Evolutionary conservation across 306 rosid species (phyloP), one percentile per base, ranked within the genome.

Genomic region (Carpinus viminea): DNA sequence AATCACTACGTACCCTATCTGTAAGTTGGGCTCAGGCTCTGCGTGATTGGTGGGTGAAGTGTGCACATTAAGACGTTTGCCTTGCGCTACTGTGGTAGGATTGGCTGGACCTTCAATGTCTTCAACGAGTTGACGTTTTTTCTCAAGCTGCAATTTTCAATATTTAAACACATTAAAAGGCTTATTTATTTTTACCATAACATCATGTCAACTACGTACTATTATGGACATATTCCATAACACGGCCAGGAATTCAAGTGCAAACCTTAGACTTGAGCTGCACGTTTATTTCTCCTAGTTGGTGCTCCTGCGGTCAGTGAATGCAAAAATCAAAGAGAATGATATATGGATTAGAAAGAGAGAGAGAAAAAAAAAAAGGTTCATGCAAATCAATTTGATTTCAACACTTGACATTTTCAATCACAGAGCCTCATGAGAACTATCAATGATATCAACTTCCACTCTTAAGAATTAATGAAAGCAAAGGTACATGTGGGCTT

Each of bases 201-300:
- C 64, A 61, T 51, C 43, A 38, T 38, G 43, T 38, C 43, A 38
- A 8, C 24, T 16, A 26, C 26, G 26, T 31, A 28, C 5, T 31
- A 6, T 12, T 15, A 66, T 2, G 72, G n/a, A 41, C 47, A 41
- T 68, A 41, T 68, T 74, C 5, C 57, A 20, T 16, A 62, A 43
- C 9, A 79, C 1, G 1, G 16, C 34, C 53, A 64, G 34, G n/a
- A 70, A 71, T 60, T 26, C 64, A 68, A n/a, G 52, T 7, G 12
- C 38, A 72, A 78, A 91, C 98, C 98, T 93, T 85, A 12, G 85
- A 83, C 65, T 79, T 73, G 74, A 93, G 89, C 51, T 89, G 73
- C 41, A 83, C 85, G 80, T 91, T 86, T 12, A 77, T 60, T 77
- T 90, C 91, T 79, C 68, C 84, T 70, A 81, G 85, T 12, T 81